Percentiles rank a stretch among this genome's conserved stretches.
Conservation (phyloP, 164 flowering plant species). For the Stephania japonica region DNA sequence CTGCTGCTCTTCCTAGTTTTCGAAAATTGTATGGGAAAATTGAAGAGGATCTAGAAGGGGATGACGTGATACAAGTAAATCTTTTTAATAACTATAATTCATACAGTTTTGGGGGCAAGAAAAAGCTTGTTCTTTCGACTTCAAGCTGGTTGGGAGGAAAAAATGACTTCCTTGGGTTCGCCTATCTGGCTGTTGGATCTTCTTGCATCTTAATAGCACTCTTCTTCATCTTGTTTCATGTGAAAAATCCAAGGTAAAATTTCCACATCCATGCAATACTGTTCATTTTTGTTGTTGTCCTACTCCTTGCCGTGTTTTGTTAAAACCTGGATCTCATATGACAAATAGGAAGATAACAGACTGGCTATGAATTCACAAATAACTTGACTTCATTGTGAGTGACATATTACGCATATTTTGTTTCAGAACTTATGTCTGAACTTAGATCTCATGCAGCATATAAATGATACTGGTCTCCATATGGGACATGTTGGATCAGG, state of each 20-base stretch:
- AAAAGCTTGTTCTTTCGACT: constrained; percentile 73
- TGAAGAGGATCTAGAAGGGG: constrained; percentile 61
- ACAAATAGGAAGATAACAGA: not conserved
- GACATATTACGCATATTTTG: no score
- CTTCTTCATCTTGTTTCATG: constrained; percentile 60
- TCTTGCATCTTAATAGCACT: constrained; percentile 42
- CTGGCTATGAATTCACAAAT: not conserved
- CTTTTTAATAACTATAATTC: constrained; percentile 78
- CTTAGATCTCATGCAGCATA: no score
- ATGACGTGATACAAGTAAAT: constrained; percentile 43
- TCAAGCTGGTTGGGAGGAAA: constrained; percentile 83
- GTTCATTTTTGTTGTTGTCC: not conserved
- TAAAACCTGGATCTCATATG: not conserved
- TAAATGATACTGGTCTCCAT: no score
- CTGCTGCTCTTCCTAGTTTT: constrained; percentile 82
- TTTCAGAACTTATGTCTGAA: no score
- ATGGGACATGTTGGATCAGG: no score
- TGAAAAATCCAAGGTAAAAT: constrained; percentile 55
- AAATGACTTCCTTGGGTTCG: constrained; percentile 70
- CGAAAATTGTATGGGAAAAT: constrained; percentile 83
- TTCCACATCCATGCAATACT: not conserved
- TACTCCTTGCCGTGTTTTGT: not conserved
- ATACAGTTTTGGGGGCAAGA: constrained; percentile 80
- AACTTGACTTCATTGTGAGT: no score
- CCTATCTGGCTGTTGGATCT: constrained; percentile 55